phyloP scores from a whole-genome alignment of 2,329 filamentous ascomycete species.

The Fusarium sp. region DNA sequence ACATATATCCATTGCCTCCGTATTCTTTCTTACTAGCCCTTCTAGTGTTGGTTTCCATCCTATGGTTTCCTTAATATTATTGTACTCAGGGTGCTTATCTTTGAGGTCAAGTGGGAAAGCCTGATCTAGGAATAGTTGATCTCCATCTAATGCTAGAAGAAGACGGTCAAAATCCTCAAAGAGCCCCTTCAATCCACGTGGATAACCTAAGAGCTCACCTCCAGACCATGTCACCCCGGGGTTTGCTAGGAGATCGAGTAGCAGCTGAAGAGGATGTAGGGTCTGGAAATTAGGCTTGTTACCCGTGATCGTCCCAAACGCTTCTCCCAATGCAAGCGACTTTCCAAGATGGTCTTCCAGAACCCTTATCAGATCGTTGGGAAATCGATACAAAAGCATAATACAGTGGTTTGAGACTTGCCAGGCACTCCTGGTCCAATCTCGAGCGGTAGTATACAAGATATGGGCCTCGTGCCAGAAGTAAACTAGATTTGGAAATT shows the following conservation, averaged over 20 bases:
- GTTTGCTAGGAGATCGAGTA: fast-evolving
- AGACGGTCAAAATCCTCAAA: fast-evolving
- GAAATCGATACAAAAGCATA: background rate
- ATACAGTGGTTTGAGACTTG: no score
- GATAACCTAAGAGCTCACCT: fast-evolving
- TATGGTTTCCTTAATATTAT: fast-evolving
- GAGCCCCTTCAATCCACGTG: fast-evolving
- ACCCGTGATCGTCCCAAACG: fast-evolving
- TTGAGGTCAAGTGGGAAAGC: fast-evolving
- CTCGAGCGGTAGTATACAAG: background rate
- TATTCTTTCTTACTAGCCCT: fast-evolving
- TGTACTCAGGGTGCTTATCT: fast-evolving
- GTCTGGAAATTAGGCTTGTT: fast-evolving
- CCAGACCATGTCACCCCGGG: fast-evolving
- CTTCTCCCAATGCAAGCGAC: fast-evolving
- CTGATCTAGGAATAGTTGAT: fast-evolving
- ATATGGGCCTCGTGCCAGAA: fast-evolving
- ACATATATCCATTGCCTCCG: fast-evolving
- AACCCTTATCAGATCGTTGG: fast-evolving
- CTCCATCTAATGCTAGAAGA: fast-evolving
- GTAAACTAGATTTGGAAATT: fast-evolving
- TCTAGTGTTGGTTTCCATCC: background rate
- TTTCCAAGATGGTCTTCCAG: background rate
- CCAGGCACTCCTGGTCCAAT: background rate
- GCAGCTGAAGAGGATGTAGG: fast-evolving